Evolutionary conservation across 768 basidiomycete genomes (phyloP).

Genomic region (Suillus decipiens): DNA sequence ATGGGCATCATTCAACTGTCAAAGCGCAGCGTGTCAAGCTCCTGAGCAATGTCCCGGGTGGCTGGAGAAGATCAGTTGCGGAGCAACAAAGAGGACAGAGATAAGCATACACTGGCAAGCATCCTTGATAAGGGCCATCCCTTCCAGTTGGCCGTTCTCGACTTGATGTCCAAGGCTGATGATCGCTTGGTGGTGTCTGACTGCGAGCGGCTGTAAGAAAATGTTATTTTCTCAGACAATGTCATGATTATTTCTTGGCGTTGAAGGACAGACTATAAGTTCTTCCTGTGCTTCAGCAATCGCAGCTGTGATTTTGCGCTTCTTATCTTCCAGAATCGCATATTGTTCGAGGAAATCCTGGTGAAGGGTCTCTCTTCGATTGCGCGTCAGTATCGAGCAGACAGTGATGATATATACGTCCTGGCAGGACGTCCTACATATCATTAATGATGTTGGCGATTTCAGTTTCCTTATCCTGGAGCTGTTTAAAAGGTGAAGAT

Average conservation of each 20-base stretch:
- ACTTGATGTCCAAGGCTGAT: conserved; percentile 22
- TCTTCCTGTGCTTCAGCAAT: conserved; percentile 25
- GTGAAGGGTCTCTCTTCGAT: conserved; percentile 25
- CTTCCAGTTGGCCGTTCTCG: conserved; percentile 28
- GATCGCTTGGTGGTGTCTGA: conserved; percentile 30
- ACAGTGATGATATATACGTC: conserved; percentile 13
- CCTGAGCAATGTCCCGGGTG: background rate
- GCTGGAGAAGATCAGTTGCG: background rate
- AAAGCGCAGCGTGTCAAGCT: background rate
- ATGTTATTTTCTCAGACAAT: background rate
- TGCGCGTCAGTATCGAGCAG: background rate
- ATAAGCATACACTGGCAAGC: conserved; percentile 23
- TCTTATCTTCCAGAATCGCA: conserved; percentile 27
- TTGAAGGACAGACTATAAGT: conserved; percentile 25
- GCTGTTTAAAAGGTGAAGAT: conserved; percentile 16
- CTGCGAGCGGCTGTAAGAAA: conserved; percentile 24
- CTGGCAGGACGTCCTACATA: conserved; percentile 24
- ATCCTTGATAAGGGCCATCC: conserved; percentile 21
- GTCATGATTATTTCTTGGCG: background rate
- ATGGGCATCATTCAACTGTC: background rate
- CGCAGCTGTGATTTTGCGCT: conserved; percentile 27
- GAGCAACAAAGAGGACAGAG: background rate
- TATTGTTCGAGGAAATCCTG: conserved; percentile 29
- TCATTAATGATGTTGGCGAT: conserved; percentile 20
- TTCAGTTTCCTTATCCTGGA: conserved; percentile 23